Conservation (phyloP, 2,329 filamentous ascomycete species). For the Paradendryphiella salina region DNA sequence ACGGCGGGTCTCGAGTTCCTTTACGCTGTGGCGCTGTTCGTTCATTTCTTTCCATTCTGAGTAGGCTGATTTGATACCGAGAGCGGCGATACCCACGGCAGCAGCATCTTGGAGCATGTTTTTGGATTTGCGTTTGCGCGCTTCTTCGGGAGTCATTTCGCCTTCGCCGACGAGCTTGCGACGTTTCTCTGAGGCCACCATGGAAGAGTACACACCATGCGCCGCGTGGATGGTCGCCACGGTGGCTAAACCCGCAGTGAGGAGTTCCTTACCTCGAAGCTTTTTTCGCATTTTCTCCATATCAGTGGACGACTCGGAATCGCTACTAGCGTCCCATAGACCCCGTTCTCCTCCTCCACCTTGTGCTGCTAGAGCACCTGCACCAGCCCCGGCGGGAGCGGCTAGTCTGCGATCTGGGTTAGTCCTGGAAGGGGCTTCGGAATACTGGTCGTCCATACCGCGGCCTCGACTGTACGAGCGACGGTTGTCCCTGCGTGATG, state of each 20-base stretch:
- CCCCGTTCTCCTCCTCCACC: constrained; percentile 26
- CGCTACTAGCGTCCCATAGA: constrained; percentile 29
- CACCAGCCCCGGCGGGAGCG: constrained; percentile 42
- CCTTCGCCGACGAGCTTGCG: constrained; percentile 64
- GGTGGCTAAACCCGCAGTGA: constrained; percentile 67
- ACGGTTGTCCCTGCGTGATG: constrained; percentile 52
- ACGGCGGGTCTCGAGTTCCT: constrained; percentile 58
- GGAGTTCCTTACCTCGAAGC: constrained; percentile 66
- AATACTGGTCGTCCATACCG: constrained; percentile 52
- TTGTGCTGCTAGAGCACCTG: constrained; percentile 39
- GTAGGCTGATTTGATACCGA: constrained; percentile 68
- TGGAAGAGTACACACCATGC: constrained; percentile 65
- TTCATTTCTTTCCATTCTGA: constrained; percentile 70
- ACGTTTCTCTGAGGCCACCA: constrained; percentile 66
- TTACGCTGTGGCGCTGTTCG: constrained; percentile 61
- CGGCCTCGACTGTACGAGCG: constrained; percentile 44
- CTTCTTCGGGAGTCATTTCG: constrained; percentile 65
- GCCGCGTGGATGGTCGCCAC: constrained; percentile 71
- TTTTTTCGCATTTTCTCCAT: constrained; percentile 67
- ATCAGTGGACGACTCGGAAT: constrained; percentile 61
- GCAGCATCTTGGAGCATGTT: constrained; percentile 66
- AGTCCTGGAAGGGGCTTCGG: constrained; percentile 42
- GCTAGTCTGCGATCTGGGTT: constrained; percentile 47
- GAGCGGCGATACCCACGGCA: constrained; percentile 67
- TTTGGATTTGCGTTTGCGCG: constrained; percentile 64